Percentiles rank a stretch among this genome's conserved stretches.
These are phyloP conservation scores for Bryoerythrophyllum caledonicum DNA, from an alignment of 225 moss, liverwort and hornwort species.

Conservation along the genomic window DNA sequence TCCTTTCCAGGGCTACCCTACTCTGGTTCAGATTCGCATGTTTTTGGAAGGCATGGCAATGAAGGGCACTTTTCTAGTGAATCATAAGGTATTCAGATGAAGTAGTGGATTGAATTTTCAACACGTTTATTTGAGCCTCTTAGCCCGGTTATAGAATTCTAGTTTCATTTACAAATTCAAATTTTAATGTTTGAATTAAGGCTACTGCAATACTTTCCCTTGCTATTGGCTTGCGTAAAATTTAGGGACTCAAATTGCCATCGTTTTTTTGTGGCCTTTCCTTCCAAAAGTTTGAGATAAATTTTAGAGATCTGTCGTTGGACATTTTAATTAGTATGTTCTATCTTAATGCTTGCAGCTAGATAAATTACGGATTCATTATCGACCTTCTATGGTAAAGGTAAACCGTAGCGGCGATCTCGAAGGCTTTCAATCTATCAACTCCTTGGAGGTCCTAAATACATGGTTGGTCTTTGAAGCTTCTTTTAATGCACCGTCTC, in stretches of 20 bases:
- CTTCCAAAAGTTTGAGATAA: background rate
- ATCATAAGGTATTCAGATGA: slow-evolving; percentile 38
- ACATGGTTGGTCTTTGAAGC: slow-evolving; percentile 42
- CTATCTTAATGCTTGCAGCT: slow-evolving; percentile 38
- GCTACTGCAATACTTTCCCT: background rate
- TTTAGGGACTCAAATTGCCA: background rate
- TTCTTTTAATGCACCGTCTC: slow-evolving; percentile 4
- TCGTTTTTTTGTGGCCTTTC: background rate
- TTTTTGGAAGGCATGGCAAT: slow-evolving; percentile 47
- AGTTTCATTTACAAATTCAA: background rate
- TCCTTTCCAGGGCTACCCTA: slow-evolving; percentile 43
- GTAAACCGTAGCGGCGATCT: slow-evolving; percentile 31
- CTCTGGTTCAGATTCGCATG: slow-evolving; percentile 41
- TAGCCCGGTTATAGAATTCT: background rate
- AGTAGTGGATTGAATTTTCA: background rate
- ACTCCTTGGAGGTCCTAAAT: slow-evolving; percentile 50
- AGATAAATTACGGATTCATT: slow-evolving; percentile 32
- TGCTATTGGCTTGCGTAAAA: background rate
- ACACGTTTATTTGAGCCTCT: background rate
- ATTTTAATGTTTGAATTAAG: background rate
- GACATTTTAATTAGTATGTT: background rate
- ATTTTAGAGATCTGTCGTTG: background rate
- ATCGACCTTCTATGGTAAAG: slow-evolving; percentile 51
- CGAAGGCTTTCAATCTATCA: slow-evolving; percentile 24
- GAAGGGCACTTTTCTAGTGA: slow-evolving; percentile 44